Evolutionary conservation across 805 yeast species (phyloP).

Genomic region (Saccharomycopsis olivae): DNA sequence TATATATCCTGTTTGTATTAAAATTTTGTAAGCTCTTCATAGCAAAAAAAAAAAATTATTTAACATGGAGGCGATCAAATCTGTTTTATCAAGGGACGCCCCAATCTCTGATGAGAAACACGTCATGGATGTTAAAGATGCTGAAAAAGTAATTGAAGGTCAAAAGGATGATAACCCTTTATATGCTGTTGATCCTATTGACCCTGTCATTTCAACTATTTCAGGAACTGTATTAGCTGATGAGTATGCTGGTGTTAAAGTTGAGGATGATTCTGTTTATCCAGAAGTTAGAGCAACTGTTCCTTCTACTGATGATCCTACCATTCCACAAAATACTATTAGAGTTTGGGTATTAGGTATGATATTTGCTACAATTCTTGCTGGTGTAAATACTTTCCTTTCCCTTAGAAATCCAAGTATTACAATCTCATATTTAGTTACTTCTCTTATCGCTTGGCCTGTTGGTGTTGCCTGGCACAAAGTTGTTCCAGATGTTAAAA

Average conservation of each 20-base stretch:
- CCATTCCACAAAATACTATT: constrained; percentile 38
- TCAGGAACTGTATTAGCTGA: constrained; percentile 13
- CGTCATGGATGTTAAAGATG: too few relatives aligned
- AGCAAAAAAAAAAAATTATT: too few relatives aligned
- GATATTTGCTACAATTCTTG: constrained; percentile 39
- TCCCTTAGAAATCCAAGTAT: constrained; percentile 43
- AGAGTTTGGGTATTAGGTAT: constrained; percentile 28
- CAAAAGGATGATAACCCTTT: constrained; percentile 8
- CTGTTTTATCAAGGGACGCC: too few relatives aligned
- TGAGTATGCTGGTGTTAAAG: constrained; percentile 26
- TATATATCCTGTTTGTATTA: too few relatives aligned
- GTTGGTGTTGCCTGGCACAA: constrained; percentile 32
- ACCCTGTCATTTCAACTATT: constrained; percentile 15
- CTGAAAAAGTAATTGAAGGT: too few relatives aligned
- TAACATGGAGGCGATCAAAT: too few relatives aligned
- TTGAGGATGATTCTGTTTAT: constrained; percentile 33
- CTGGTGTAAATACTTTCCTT: constrained; percentile 47
- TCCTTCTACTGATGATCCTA: constrained; percentile 38
- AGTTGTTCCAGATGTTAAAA: constrained; percentile 35
- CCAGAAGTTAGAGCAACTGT: constrained; percentile 58
- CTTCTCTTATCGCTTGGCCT: constrained; percentile 36
- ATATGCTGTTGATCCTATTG: constrained; percentile 13
- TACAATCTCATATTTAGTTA: constrained; percentile 29
- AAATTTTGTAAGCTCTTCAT: too few relatives aligned
- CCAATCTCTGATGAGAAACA: too few relatives aligned